Conservation (phyloP, 352 stramenopile genomes). For the Phytophthora syringae region DNA sequence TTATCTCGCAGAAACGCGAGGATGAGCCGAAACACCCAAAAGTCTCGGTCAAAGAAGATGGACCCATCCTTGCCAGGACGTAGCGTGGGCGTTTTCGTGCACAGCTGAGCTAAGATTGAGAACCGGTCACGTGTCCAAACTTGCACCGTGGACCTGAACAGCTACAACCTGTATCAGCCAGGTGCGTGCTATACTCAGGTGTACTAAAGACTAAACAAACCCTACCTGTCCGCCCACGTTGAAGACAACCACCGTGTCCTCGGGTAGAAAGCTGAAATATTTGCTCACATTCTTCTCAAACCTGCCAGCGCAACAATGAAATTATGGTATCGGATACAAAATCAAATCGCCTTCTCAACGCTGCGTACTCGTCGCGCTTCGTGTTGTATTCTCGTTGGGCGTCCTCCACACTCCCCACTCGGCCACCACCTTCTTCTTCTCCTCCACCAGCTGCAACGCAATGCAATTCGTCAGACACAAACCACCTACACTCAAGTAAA, state of each 20-base stretch:
- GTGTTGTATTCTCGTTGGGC: conserved; percentile 66
- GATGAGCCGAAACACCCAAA: conserved; percentile 79
- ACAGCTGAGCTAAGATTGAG: conserved; percentile 83
- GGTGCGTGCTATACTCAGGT: not conserved
- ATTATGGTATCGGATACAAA: not conserved
- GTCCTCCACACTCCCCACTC: conserved; percentile 77
- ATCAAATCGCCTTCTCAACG: not conserved
- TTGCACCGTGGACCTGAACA: conserved; percentile 77
- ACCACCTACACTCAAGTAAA: not conserved
- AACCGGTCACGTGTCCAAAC: conserved; percentile 82
- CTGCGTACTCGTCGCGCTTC: conserved; percentile 61
- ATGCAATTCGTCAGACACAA: not conserved
- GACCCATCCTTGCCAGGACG: conserved; percentile 53
- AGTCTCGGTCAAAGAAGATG: conserved; percentile 80
- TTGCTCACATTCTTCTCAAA: conserved; percentile 67
- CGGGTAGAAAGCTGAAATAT: conserved; percentile 61
- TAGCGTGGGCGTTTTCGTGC: conserved; percentile 68
- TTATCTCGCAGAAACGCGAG: conserved; percentile 72
- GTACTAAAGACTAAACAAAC: not conserved
- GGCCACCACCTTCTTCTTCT: conserved; percentile 78
- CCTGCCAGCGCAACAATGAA: conserved; percentile 25
- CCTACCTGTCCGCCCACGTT: conserved; percentile 71
- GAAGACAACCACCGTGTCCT: conserved; percentile 64
- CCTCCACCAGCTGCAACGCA: conserved; percentile 55
- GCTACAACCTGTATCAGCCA: not conserved